phyloP scores from a whole-genome alignment of 192 early-diverging fungal species.

The Rhizoclosmatium sp. region DNA sequence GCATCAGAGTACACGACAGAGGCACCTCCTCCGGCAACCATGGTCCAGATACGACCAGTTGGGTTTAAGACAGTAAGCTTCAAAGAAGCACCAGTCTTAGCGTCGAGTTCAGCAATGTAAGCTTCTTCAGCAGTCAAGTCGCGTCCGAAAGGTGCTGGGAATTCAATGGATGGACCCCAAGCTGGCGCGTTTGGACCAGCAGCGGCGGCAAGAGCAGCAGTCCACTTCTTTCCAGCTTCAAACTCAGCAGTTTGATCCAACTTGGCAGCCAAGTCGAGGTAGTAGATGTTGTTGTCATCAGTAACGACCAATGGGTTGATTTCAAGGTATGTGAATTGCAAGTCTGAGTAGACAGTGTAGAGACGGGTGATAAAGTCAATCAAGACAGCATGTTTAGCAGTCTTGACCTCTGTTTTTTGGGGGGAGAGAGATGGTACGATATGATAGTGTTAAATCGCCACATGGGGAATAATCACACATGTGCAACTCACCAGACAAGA shows the following conservation, averaged over 20 bases:
- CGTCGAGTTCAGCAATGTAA: slow-evolving; percentile 96
- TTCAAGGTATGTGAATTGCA: slow-evolving; percentile 99
- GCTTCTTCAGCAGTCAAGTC: slow-evolving; percentile 96
- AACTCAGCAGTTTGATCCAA: slow-evolving; percentile 98
- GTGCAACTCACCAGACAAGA: slow-evolving; percentile 62
- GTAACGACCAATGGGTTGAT: slow-evolving; percentile 99
- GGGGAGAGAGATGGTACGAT: not conserved
- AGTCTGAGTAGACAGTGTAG: slow-evolving; percentile 94
- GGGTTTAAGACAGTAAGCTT: slow-evolving; percentile 98
- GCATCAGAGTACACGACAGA: slow-evolving; percentile 98
- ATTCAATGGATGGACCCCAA: slow-evolving; percentile 89
- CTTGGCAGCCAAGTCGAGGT: slow-evolving; percentile 97
- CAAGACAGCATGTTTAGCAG: slow-evolving; percentile 73
- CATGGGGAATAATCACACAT: too few species aligned
- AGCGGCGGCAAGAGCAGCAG: slow-evolving; percentile 65
- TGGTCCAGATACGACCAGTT: slow-evolving; percentile 97
- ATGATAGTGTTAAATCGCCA: not conserved
- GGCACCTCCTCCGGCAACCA: slow-evolving; percentile 99
- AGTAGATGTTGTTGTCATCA: slow-evolving; percentile 80
- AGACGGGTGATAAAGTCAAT: slow-evolving; percentile 92
- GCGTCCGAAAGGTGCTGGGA: slow-evolving; percentile 98
- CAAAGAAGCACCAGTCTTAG: slow-evolving; percentile 98
- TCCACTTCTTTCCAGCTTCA: slow-evolving; percentile 96
- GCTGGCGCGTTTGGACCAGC: slow-evolving; percentile 57
- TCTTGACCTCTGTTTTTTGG: slow-evolving; percentile 29